Evolutionary conservation across 192 early-diverging fungal genomes (phyloP).

Genomic region (Funneliformis geosporum): DNA sequence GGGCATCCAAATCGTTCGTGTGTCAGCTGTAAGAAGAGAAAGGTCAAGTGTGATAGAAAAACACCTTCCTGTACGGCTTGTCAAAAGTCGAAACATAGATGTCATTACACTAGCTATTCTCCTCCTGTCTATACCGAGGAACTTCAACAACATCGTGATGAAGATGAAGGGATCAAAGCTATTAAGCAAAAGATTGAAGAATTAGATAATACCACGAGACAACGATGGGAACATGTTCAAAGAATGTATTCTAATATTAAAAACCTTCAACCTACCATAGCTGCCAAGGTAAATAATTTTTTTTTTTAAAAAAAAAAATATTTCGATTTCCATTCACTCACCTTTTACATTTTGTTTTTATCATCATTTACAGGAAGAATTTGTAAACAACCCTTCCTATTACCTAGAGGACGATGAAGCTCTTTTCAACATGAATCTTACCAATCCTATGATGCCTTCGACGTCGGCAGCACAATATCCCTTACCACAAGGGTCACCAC

Average conservation of each 20-base stretch:
- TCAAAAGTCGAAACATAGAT: slow-evolving; percentile 20
- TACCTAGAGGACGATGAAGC: not conserved
- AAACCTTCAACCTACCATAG: not conserved
- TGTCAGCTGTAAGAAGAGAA: slow-evolving; percentile 16
- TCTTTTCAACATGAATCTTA: not conserved
- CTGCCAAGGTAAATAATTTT: not conserved
- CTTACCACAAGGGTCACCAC: too few species aligned
- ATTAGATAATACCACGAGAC: not conserved
- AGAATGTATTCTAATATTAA: not conserved
- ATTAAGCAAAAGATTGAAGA: slow-evolving; percentile 5
- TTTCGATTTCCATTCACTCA: not conserved
- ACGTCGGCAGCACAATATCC: not conserved
- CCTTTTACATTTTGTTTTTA: not conserved
- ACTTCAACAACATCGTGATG: not conserved
- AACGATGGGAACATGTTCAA: slow-evolving; percentile 2
- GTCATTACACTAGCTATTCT: slow-evolving; percentile 28
- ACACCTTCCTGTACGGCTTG: slow-evolving; percentile 26
- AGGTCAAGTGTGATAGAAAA: slow-evolving; percentile 32
- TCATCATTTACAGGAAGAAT: not conserved
- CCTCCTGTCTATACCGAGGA: not conserved
- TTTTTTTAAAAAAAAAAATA: not conserved
- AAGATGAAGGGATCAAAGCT: not conserved
- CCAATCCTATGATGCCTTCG: not conserved
- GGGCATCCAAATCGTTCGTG: slow-evolving; percentile 30
- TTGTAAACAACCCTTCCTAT: not conserved